A percentile compares a stretch with the other conserved stretches of the same genome.
phyloP scores from a whole-genome alignment of 192 early-diverging fungal species.

The Podochytrium sp. region DNA sequence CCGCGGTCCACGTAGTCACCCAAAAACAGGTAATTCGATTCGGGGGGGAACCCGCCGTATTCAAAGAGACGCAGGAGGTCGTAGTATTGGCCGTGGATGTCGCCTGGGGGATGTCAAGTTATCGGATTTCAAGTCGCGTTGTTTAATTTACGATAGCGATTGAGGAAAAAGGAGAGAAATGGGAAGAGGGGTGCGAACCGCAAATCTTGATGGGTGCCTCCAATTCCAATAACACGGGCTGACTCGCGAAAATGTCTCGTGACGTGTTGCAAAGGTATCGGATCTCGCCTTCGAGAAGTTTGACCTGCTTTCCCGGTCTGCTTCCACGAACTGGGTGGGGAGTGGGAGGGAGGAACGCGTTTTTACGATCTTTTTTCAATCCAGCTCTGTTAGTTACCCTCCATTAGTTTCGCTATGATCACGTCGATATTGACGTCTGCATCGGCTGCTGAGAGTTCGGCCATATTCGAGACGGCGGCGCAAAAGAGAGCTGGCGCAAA shows the following conservation, averaged over 20 bases:
- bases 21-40: conserved; percentile 95
- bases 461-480: too few relatives aligned
- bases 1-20: conserved; percentile 98
- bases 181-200: conserved; percentile 48
- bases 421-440: conserved; percentile 53
- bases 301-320: conserved; percentile 91
- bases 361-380: neutral
- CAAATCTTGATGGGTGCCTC: conserved; percentile 95
- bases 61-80: conserved; percentile 94
- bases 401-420: conserved; percentile 80
- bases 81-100: conserved; percentile 97
- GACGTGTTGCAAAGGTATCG: conserved; percentile 84
- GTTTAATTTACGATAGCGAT: neutral
- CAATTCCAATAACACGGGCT: conserved; percentile 86
- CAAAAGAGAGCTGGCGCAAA: too few relatives aligned
- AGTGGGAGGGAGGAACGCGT: neutral
- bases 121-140: neutral
- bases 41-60: conserved; percentile 94
- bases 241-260: conserved; percentile 87
- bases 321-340: conserved; percentile 74
- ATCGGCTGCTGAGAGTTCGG: neutral
- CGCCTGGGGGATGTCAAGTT: conserved; percentile 41
- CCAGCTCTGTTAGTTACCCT: conserved; percentile 67
- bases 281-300: conserved; percentile 86
- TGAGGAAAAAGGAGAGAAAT: neutral